A percentile compares a stretch with the other conserved stretches of the same genome.
phyloP scores from a whole-genome alignment of 163 green algal species.

The Scenedesmus sp. region DNA sequence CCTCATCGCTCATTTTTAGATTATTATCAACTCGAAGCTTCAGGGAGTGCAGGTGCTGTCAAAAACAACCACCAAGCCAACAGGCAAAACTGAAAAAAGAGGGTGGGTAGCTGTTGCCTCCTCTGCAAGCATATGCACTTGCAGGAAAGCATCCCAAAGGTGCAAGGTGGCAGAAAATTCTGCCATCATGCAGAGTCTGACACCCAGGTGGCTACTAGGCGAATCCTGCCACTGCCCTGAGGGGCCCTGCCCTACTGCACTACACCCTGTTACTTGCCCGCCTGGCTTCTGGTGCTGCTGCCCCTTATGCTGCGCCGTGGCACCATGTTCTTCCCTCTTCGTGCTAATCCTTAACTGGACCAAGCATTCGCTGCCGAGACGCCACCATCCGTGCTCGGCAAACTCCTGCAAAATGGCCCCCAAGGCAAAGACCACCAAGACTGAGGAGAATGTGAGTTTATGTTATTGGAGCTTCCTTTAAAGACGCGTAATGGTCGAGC shows the following conservation, averaged over 20 bases:
- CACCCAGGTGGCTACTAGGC: background rate
- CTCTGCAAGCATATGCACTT: background rate
- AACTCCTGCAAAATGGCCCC: slow-evolving; percentile 69
- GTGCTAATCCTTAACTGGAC: slow-evolving; percentile 10
- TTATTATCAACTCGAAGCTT: background rate
- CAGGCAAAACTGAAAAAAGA: background rate
- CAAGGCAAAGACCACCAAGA: slow-evolving; percentile 66
- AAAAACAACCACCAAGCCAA: background rate
- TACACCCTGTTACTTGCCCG: slow-evolving; percentile 12
- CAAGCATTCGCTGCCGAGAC: slow-evolving; percentile 39
- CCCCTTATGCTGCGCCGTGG: background rate
- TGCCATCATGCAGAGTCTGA: background rate
- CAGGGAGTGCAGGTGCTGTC: background rate
- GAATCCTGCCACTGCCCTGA: no score
- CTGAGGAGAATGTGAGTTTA: slow-evolving; percentile 76
- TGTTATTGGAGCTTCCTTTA: background rate
- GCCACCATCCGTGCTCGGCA: slow-evolving; percentile 54
- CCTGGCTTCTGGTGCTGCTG: background rate
- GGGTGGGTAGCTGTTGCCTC: background rate
- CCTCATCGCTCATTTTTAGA: background rate
- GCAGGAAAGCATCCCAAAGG: background rate
- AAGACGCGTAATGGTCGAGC: background rate
- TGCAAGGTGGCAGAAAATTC: background rate
- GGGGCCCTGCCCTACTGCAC: background rate
- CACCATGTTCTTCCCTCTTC: background rate